phyloP scores from a whole-genome alignment of 179 eudicot genomes.

The Nepenthes alata region DNA sequence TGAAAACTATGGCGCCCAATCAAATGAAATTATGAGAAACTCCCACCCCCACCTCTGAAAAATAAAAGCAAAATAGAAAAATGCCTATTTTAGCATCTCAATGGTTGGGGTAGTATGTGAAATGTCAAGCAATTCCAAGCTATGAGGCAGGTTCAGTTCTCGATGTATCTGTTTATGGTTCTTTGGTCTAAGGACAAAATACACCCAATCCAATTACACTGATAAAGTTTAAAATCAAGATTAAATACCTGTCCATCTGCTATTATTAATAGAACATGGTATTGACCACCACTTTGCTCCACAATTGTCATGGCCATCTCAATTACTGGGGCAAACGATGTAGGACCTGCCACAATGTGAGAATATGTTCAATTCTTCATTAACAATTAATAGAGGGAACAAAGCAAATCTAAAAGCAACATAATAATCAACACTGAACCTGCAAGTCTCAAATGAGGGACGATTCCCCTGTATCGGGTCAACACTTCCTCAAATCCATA shows the following conservation, averaged over 20 bases:
- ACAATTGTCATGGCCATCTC: constrained; percentile 94
- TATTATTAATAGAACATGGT: constrained; percentile 87
- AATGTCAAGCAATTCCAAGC: too few relatives aligned
- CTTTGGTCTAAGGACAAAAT: too few relatives aligned
- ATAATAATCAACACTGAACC: constrained; percentile 23
- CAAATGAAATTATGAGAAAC: too few relatives aligned
- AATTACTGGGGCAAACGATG: constrained; percentile 89
- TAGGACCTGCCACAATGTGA: constrained; percentile 48
- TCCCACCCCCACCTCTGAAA: too few relatives aligned
- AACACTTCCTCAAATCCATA: constrained; percentile 91
- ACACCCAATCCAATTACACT: too few relatives aligned
- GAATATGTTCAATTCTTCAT: not conserved
- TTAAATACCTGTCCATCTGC: constrained; percentile 91
- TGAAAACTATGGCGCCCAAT: too few relatives aligned
- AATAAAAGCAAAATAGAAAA: too few relatives aligned
- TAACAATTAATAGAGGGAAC: not conserved
- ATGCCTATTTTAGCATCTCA: too few relatives aligned
- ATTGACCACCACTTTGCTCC: constrained; percentile 92
- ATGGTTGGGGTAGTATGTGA: too few relatives aligned
- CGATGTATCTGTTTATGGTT: too few relatives aligned
- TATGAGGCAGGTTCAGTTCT: too few relatives aligned
- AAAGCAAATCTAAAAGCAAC: not conserved
- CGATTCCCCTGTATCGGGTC: constrained; percentile 62
- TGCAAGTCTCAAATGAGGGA: constrained; percentile 87
- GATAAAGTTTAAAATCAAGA: not conserved